Conservation (phyloP, 805 yeast species). For the Brettanomyces bruxellensis region DNA sequence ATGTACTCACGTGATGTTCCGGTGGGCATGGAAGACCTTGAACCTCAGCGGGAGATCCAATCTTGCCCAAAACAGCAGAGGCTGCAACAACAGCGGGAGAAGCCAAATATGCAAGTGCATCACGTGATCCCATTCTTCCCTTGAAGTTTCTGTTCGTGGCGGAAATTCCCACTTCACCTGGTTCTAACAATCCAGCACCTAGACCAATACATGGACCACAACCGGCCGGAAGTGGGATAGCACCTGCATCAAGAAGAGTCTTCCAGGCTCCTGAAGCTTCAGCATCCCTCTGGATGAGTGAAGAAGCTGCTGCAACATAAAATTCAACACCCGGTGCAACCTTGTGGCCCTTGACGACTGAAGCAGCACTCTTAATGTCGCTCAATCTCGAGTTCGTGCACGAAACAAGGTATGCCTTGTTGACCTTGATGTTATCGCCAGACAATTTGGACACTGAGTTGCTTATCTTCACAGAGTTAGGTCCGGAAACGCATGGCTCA, state of each 20-base stretch:
- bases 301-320: conserved; percentile 95
- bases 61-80: conserved; percentile 89
- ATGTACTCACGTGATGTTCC: conserved; percentile 39
- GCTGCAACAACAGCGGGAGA: conserved; percentile 99
- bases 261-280: conserved; percentile 91
- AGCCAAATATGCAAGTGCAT: conserved; percentile 91
- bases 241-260: conserved; percentile 82
- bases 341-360: conserved; percentile 70
- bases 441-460: conserved; percentile 71
- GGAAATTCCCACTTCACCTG: conserved; percentile 96
- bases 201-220: conserved; percentile 99
- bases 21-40: conserved; percentile 45
- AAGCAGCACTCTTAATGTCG: conserved; percentile 93
- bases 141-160: conserved; percentile 98
- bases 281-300: conserved; percentile 88
- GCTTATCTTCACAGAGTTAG: conserved; percentile 92
- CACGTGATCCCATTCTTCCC: conserved; percentile 98
- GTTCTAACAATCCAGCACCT: conserved; percentile 87
- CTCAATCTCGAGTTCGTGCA: conserved; percentile 93
- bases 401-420: conserved; percentile 95
- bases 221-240: conserved; percentile 92
- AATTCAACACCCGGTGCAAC: conserved; percentile 88
- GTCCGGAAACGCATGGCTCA: conserved; percentile 90
- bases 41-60: conserved; percentile 87
- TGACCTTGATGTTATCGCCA: conserved; percentile 60